A percentile compares a stretch with the other conserved stretches of the same genome.
Conservation (phyloP, 2,329 filamentous ascomycete species). For the Aquanectria penicillioides region DNA sequence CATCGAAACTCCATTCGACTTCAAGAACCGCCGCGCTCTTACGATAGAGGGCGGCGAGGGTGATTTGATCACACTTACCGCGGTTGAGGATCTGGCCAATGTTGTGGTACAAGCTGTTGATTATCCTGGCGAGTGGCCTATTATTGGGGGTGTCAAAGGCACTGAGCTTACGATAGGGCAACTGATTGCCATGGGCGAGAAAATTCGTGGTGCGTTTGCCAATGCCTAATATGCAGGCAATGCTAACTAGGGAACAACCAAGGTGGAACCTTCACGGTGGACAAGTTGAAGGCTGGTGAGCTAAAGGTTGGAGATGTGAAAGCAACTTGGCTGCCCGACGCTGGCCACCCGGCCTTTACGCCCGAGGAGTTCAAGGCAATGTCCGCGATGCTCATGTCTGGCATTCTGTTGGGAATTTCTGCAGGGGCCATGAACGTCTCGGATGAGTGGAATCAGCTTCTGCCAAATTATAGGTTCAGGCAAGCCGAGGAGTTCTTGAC, state of each 20-base stretch:
- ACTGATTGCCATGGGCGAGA: slow-evolving; percentile 50
- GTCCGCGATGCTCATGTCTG: neutral
- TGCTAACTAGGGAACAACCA: neutral
- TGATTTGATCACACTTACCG: slow-evolving; percentile 54
- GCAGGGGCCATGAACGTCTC: slow-evolving; percentile 45
- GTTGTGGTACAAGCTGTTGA: slow-evolving; percentile 53
- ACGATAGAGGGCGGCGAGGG: slow-evolving; percentile 53
- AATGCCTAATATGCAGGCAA: neutral
- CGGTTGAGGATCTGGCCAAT: slow-evolving; percentile 52
- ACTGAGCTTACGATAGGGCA: slow-evolving; percentile 46
- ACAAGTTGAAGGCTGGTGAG: slow-evolving; percentile 18
- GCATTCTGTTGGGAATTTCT: neutral
- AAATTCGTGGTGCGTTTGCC: slow-evolving; percentile 48
- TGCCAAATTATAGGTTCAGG: slow-evolving; percentile 54
- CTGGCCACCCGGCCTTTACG: slow-evolving; percentile 14
- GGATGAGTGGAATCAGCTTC: slow-evolving; percentile 53
- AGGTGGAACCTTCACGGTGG: slow-evolving; percentile 22
- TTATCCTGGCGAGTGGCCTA: slow-evolving; percentile 54
- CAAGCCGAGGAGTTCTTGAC: slow-evolving; percentile 51
- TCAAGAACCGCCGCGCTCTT: slow-evolving; percentile 52
- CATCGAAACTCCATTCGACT: slow-evolving; percentile 49
- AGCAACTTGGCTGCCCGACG: slow-evolving; percentile 36
- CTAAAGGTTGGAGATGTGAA: slow-evolving; percentile 19
- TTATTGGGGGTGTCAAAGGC: slow-evolving; percentile 51
- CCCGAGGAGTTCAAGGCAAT: slow-evolving; percentile 24